Percentiles rank a stretch among this genome's conserved stretches.
Evolutionary conservation across 108 stramenopile species (phyloP).

Genomic region (Cyclotella atomus): DNA sequence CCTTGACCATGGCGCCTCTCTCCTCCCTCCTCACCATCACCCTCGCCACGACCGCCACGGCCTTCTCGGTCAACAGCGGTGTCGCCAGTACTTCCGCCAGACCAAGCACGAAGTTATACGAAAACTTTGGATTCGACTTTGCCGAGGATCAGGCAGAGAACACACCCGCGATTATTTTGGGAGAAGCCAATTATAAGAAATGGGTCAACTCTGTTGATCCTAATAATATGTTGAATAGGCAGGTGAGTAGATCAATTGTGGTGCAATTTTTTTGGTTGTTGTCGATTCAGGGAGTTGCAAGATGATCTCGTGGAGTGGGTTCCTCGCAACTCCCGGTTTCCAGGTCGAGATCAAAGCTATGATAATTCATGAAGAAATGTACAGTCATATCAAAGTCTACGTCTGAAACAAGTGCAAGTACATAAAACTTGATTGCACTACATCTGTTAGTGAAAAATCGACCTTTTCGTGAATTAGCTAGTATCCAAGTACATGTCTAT

Average conservation of each 20-base stretch:
- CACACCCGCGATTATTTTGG: conserved; percentile 72
- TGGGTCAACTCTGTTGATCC: conserved; percentile 72
- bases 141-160: conserved; percentile 84
- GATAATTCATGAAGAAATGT: no score
- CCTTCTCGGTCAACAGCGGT: conserved; percentile 32
- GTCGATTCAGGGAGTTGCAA: not conserved
- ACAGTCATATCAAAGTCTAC: no score
- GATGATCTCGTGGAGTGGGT: not conserved
- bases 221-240: conserved; percentile 79
- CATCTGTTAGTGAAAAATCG: no score
- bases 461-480: no score
- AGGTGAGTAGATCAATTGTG: conserved; percentile 56
- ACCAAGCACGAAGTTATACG: conserved; percentile 41
- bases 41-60: conserved; percentile 41
- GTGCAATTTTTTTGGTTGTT: not conserved
- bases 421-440: no score
- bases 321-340: no score
- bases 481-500: no score
- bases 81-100: conserved; percentile 5
- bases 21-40: conserved; percentile 44
- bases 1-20: conserved; percentile 43
- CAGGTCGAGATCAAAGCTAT: no score
- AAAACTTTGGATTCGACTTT: conserved; percentile 82
- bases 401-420: no score
- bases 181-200: conserved; percentile 90